Percentiles rank a stretch among this genome's conserved stretches.
Conservation (phyloP, 2,329 filamentous ascomycete genomes). For the Fusarium goolgardi region DNA sequence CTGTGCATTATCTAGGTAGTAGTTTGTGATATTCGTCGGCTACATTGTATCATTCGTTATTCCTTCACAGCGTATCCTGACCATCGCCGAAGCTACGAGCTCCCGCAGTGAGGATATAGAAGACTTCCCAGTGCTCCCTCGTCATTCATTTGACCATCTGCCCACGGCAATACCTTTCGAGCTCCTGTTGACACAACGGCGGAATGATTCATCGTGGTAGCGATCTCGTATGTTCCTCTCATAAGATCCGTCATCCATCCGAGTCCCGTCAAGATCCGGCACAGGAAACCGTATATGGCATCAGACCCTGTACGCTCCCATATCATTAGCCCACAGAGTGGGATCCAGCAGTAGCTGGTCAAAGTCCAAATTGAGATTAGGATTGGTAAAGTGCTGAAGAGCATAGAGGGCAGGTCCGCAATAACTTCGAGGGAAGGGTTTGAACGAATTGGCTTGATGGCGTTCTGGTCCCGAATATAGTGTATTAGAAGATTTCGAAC, state of each 20-base stretch:
- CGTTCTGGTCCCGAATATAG: slow-evolving; percentile 30
- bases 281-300: slow-evolving; percentile 28
- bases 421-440: slow-evolving; percentile 29
- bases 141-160: slow-evolving; percentile 20
- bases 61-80: slow-evolving; percentile 1
- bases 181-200: slow-evolving; percentile 14
- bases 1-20: not conserved
- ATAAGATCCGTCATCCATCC: not conserved
- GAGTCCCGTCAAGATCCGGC: slow-evolving; percentile 7
- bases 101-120: slow-evolving; percentile 19
- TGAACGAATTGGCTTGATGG: slow-evolving; percentile 27
- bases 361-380: slow-evolving; percentile 33
- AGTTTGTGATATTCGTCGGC: not conserved
- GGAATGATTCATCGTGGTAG: slow-evolving; percentile 4
- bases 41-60: slow-evolving; percentile 8
- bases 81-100: not conserved
- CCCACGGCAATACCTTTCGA: slow-evolving; percentile 25
- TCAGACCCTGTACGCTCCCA: slow-evolving; percentile 36
- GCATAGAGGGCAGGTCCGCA: slow-evolving; percentile 32
- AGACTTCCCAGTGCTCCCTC: slow-evolving; percentile 26
- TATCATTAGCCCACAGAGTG: slow-evolving; percentile 34
- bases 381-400: slow-evolving; percentile 28
- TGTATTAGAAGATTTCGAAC: slow-evolving; percentile 25
- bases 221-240: not conserved
- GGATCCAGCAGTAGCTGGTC: slow-evolving; percentile 38